A percentile compares a stretch with the other conserved stretches of the same genome.
Conservation (phyloP, 2,329 filamentous ascomycete genomes). For the Acrocalymma vagum region DNA sequence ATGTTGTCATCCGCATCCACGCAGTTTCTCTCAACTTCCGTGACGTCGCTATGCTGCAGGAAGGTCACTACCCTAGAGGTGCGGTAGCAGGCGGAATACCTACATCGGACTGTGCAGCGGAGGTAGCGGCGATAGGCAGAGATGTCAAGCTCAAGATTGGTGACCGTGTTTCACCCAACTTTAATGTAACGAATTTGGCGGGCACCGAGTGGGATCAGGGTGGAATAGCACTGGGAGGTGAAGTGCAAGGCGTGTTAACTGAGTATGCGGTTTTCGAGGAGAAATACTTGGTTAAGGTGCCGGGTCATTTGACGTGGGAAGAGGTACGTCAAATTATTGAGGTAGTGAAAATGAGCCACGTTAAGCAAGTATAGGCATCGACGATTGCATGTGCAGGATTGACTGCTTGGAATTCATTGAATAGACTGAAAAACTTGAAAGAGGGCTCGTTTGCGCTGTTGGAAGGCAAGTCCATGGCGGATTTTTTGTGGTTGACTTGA, state of each 20-base stretch:
- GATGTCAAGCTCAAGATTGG: conserved; percentile 27
- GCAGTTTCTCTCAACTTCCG: conserved; percentile 39
- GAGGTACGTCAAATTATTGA: conserved; percentile 21
- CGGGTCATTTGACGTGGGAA: conserved; percentile 32
- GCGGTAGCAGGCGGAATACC: conserved; percentile 23
- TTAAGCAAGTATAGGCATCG: conserved; percentile 15
- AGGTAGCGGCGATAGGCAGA: conserved; percentile 29
- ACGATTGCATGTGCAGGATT: conserved; percentile 33
- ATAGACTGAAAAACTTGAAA: conserved; percentile 16
- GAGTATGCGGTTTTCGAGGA: conserved; percentile 36
- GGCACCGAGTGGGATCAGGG: conserved; percentile 19
- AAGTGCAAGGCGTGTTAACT: conserved; percentile 25
- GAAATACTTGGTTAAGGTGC: conserved; percentile 31
- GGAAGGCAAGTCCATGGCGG: conserved; percentile 12
- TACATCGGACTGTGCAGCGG: conserved; percentile 32
- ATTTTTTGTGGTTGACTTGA: conserved; percentile 8
- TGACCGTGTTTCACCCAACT: conserved; percentile 31
- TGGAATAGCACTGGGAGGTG: conserved; percentile 10
- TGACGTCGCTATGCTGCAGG: conserved; percentile 33
- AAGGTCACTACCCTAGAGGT: conserved; percentile 20
- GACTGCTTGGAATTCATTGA: conserved; percentile 32
- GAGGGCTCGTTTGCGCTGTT: conserved; percentile 22
- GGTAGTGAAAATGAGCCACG: not conserved
- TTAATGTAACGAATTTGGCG: conserved; percentile 14
- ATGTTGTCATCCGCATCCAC: conserved; percentile 34